Base-by-base conservation (phyloP, 192 early-diverging fungal genomes). In the Backusella macrospora region DNA sequence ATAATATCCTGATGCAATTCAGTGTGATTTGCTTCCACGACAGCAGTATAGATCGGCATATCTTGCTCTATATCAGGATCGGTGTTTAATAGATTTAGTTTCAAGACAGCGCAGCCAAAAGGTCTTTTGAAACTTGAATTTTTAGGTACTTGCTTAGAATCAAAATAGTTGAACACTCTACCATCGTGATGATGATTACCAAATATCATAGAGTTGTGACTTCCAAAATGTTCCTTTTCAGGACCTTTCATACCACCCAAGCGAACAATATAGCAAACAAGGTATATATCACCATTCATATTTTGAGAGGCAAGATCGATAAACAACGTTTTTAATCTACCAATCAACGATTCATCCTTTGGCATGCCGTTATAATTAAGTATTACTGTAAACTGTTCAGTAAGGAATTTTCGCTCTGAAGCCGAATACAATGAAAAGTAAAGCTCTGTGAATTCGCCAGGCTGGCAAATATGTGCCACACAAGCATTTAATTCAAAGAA, bases 211-310 rank as follows among this genome's bases (percentile, higher is more conserved):
- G 76, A 79, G 9, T 71, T 72, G 21, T 73, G 63, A n/a, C 62
- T 66, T 49, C 74, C 59, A 16, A 73, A 65, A 59, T 68, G 63
- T 12, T 73, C 73, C 47, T 77, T 78, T 37, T 89, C 88, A 3
- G 62, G 74, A 13, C 84, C 48, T 65, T 86, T 89, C 88, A 92
- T 89, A n/a, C 80, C 80, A 5, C 91, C 90, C 26, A 89, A 75
- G 12, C 89, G 78, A 9, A 90, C 76, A n/a, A 92, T 80, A 39
- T 86, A 73, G 71, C 89, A 90, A 3, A 89, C 81, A n/a, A 92
- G 79, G 52, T 82, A 89, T 8, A 91, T 64, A 29, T 85, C 75
- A 13, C 81, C 83, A 39, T 77, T 73, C 10, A 86, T 48, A 48
- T 92, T 90, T 26, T 85, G 80, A 21, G 79, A 69, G 1, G 82